Base-by-base conservation (phyloP, 805 yeast species). In the Cyberlindnera mississippiensis region DNA sequence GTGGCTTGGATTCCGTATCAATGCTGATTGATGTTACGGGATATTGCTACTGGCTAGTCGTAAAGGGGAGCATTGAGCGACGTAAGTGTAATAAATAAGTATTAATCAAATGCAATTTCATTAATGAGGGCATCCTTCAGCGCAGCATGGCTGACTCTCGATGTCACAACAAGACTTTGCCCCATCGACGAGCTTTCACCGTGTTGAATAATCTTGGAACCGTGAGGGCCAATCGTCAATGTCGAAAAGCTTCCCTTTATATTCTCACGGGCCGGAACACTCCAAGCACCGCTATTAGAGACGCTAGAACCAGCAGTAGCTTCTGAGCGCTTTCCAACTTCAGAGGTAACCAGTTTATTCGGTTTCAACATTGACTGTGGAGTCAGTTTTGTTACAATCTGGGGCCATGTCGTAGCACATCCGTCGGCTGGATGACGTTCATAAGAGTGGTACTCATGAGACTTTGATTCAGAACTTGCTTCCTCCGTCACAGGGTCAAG, bases 171-270 rank as follows among this genome's bases (percentile, higher is more conserved):
- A 7, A 49, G 28, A 8, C 50, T 41, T 14, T 48, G 51, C 5
- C 48, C 48, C 26, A 54, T n/a, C 1, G 48, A 24, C 3, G 60
- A 56, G 13, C 54, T 41, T 28, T 53, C 59, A 3, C 61, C 61
- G 38, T 54, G 56, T 34, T 55, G 54, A 4, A 57, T 49, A 20
- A 50, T 48, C 32, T 47, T 53, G n/a, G 55, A 50, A 5, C 58
- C 48, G 37, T 56, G 49, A 12, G 60, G 55, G 2, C 61, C 61
- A 28, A 57, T 55, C 0, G 59, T 57, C 20, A 57, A 37, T 0
- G 57, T 55, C 24, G 61, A 56, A 26, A 46, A 53, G 8, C 51
- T 46, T 6, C 60, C 61, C 34, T 46, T 55, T 6, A 50, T 33
- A 4, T 35, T 43, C 13, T 44, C 47, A 8, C 41, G 28, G 11